These are phyloP conservation scores for Lotus japonicus DNA, from an alignment of 306 rosid species.

Conservation along the genomic window DNA sequence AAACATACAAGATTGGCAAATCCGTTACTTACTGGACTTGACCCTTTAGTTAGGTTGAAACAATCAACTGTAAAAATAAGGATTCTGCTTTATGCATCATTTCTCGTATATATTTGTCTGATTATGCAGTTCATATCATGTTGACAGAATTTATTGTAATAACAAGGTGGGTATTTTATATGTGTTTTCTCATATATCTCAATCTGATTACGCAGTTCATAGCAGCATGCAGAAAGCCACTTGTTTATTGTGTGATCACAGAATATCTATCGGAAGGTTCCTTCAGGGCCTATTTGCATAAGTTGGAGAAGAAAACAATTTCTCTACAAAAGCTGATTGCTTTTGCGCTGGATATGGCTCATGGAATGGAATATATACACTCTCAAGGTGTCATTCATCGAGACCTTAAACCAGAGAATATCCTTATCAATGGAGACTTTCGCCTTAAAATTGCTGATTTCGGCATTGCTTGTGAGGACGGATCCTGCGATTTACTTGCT, in stretches of 20 bases:
- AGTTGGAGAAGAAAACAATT: conserved; percentile 57
- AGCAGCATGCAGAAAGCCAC: conserved; percentile 88
- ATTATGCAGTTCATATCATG: conserved; percentile 35
- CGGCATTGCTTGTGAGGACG: conserved; percentile 92
- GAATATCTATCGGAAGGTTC: conserved; percentile 87
- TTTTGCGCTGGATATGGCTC: conserved; percentile 77
- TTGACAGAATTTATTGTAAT: not conserved
- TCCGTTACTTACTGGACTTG: not conserved
- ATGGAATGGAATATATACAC: conserved; percentile 91
- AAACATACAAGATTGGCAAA: not conserved
- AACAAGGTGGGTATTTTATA: conserved; percentile 1
- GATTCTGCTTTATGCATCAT: not conserved
- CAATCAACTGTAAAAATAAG: not conserved
- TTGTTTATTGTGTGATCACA: conserved; percentile 80
- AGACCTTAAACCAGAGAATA: conserved; percentile 91
- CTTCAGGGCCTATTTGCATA: conserved; percentile 74
- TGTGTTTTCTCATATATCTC: conserved; percentile 23
- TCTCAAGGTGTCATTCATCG: conserved; percentile 81
- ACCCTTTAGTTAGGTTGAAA: conserved; percentile 10
- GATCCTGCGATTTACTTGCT: conserved; percentile 61
- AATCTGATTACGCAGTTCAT: conserved; percentile 51
- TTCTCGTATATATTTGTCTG: conserved; percentile 18
- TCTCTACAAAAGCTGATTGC: conserved; percentile 49
- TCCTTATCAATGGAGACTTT: conserved; percentile 60
- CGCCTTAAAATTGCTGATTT: conserved; percentile 88